Base-by-base conservation (phyloP, 2,329 filamentous ascomycete genomes). In the Thermomyces lanuginosus region DNA sequence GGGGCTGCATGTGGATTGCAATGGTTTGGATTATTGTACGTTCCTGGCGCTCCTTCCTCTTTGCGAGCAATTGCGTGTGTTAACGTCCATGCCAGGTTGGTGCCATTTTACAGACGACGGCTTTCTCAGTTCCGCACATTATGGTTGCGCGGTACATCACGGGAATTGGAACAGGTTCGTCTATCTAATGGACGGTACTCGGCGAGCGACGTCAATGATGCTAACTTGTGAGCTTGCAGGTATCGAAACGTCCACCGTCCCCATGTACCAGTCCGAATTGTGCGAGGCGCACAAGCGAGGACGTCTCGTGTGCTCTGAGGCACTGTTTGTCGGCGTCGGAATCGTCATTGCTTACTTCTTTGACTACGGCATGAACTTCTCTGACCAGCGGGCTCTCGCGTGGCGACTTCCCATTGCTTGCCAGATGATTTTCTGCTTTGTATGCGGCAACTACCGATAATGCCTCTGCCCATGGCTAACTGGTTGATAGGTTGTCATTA, bases 391-490 rank as follows among this genome's bases (percentile, higher is more conserved):
- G 5, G 44, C 48, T 8, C 10, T 60, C 8, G 55, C 53, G 3
- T 64, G 60, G 60, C 41, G 60, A 9, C 35, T 63, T 0, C 60
- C 60, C 0, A 55, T 63, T 21, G 57, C 55, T 4, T 60, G 52
- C 28, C 60, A 64, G 34, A 46, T 16, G 4, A 15, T 24, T 4
- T 24, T 24, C 8, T 13, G 13, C 13, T 7, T 24, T 12, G 10
- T n/a, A n/a, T n/a, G n/a, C n/a, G n/a, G n/a, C n/a, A n/a, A n/a
- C n/a, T n/a, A n/a, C n/a, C n/a, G n/a, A n/a, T n/a, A n/a, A n/a
- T n/a, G n/a, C n/a, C n/a, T n/a, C n/a, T n/a, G n/a, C n/a, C n/a
- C n/a, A n/a, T n/a, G n/a, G n/a, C n/a, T n/a, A n/a, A n/a, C n/a
- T n/a, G n/a, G n/a, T n/a, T n/a, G n/a, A n/a, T n/a, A n/a, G n/a